A percentile compares a stretch with the other conserved stretches of the same genome.
phyloP scores from a whole-genome alignment of 495 filamentous ascomycete genomes.

The Xanthoparmelia taractica region DNA sequence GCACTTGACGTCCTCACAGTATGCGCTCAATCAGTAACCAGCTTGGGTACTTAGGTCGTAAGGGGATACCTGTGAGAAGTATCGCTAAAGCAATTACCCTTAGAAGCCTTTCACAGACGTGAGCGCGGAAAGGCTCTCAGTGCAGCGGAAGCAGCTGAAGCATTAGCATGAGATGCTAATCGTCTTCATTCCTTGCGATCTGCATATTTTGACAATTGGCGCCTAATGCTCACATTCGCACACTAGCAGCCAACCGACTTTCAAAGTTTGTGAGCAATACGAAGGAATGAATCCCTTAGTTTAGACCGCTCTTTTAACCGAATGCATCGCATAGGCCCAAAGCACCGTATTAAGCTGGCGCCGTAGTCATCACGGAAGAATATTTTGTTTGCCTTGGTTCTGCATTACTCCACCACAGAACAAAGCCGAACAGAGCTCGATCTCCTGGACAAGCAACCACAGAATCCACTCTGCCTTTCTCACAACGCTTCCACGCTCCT shows the following conservation, averaged over 20 bases:
- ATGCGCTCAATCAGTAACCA: not conserved
- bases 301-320: no score
- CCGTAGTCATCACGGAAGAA: not conserved
- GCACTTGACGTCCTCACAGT: not conserved
- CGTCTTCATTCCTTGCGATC: not conserved
- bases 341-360: not conserved
- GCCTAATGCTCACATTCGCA: not conserved
- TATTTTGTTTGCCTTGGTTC: not conserved
- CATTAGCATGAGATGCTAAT: not conserved
- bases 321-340: not conserved
- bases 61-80: not conserved
- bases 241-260: not conserved
- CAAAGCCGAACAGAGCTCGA: not conserved
- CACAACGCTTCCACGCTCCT: not conserved
- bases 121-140: not conserved
- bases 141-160: not conserved
- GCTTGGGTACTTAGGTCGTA: not conserved
- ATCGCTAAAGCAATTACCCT: no score
- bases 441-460: not conserved
- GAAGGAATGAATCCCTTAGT: not conserved
- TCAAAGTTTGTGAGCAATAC: not conserved
- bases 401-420: not conserved
- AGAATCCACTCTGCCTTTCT: not conserved
- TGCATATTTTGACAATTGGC: not conserved
- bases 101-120: not conserved